Evolutionary conservation across 2,329 filamentous ascomycete genomes (phyloP).

Genomic region (Neospermospora avenae): DNA sequence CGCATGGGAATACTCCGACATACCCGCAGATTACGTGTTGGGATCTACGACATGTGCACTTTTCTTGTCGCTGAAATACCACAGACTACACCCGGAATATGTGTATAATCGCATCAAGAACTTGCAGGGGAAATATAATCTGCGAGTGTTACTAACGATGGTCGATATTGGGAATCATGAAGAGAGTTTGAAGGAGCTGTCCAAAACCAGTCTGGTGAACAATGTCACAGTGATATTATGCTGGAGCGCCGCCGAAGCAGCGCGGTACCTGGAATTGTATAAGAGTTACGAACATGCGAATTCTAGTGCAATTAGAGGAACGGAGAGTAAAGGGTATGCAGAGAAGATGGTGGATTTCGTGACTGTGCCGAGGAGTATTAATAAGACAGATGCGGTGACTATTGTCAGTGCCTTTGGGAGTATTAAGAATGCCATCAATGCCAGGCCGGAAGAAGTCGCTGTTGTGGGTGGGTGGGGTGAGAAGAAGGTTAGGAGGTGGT

Average conservation of each 20-base stretch:
- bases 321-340: conserved; percentile 78
- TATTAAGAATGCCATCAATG: conserved; percentile 81
- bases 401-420: conserved; percentile 92
- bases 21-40: conserved; percentile 89
- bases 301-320: conserved; percentile 77
- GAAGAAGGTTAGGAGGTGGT: conserved; percentile 90
- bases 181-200: conserved; percentile 81
- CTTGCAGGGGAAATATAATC: conserved; percentile 78
- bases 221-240: conserved; percentile 89
- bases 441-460: conserved; percentile 78
- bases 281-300: conserved; percentile 87
- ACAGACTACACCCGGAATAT: conserved; percentile 95
- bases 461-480: conserved; percentile 91
- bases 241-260: conserved; percentile 92
- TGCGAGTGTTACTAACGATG: conserved; percentile 84
- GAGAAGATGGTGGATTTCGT: conserved; percentile 91
- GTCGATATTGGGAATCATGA: conserved; percentile 96
- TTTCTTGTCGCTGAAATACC: conserved; percentile 94
- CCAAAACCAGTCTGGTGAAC: conserved; percentile 89
- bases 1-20: conserved; percentile 96
- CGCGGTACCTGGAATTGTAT: conserved; percentile 89
- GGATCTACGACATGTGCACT: conserved; percentile 85
- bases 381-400: conserved; percentile 90
- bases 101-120: conserved; percentile 89
- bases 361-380: conserved; percentile 83